phyloP scores from a whole-genome alignment of 805 yeast genomes.

The Saccharomyces mikatae region DNA sequence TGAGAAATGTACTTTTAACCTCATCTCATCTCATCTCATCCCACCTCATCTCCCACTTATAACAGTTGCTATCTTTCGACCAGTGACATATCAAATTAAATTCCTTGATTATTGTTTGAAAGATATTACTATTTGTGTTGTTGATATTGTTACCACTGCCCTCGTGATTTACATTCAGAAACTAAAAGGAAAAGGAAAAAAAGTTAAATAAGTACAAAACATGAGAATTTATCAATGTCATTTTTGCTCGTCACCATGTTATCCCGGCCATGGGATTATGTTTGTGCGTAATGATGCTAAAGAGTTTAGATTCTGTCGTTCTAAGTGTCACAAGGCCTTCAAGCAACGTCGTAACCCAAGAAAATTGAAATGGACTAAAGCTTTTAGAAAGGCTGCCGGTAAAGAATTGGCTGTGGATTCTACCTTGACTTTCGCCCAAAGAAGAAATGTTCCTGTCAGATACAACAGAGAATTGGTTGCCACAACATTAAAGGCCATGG shows the following conservation, averaged over 20 bases:
- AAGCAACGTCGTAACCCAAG: constrained; percentile 98
- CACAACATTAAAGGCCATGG: constrained; percentile 90
- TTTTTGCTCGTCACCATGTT: constrained; percentile 95
- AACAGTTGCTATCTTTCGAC: not conserved
- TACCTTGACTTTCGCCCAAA: constrained; percentile 89
- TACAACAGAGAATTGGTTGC: constrained; percentile 94
- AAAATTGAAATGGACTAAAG: constrained; percentile 96
- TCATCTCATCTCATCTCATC: constrained; percentile 7
- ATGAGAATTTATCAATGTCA: constrained; percentile 92
- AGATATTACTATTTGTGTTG: not conserved
- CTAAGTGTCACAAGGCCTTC: constrained; percentile 95
- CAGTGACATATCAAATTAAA: not conserved
- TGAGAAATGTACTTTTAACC: not conserved
- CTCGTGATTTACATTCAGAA: not conserved
- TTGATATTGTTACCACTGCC: not conserved
- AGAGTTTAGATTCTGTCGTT: constrained; percentile 94
- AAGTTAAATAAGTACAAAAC: not conserved
- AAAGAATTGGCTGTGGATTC: constrained; percentile 97
- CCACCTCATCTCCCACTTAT: constrained; percentile 18
- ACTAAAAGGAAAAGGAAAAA: not conserved
- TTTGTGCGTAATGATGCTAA: constrained; percentile 97
- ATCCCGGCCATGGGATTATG: constrained; percentile 92
- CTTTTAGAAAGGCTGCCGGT: constrained; percentile 98
- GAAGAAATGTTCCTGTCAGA: constrained; percentile 96
- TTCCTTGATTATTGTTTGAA: not conserved